Conservation (phyloP, 2,329 filamentous ascomycete species). For the Venturia carpophila region DNA sequence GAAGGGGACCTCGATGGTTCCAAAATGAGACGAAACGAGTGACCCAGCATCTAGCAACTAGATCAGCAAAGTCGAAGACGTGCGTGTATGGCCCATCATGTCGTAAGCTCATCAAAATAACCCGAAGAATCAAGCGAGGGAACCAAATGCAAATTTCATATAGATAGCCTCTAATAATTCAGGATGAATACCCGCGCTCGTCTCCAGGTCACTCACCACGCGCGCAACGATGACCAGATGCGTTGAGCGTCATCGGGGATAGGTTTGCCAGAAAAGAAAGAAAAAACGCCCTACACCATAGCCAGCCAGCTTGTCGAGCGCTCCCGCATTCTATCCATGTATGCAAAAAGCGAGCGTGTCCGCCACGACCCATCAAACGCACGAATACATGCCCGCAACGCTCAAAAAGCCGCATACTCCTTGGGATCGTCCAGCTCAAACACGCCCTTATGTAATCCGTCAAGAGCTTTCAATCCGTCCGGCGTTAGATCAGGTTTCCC, state of each 20-base stretch:
- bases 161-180: too few relatives aligned
- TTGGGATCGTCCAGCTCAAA: constrained; percentile 41
- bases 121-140: too few relatives aligned
- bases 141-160: too few relatives aligned
- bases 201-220: too few relatives aligned
- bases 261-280: too few relatives aligned
- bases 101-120: too few relatives aligned
- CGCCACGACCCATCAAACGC: neutral
- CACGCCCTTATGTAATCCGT: constrained; percentile 46
- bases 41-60: too few relatives aligned
- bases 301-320: neutral
- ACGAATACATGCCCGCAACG: neutral
- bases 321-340: neutral
- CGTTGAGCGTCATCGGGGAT: neutral
- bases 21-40: too few relatives aligned
- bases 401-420: constrained; percentile 32
- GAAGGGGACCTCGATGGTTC: too few relatives aligned
- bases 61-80: too few relatives aligned
- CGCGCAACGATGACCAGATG: neutral
- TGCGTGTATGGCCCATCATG: too few relatives aligned
- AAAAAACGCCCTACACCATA: neutral
- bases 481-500: constrained; percentile 56
- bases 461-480: constrained; percentile 52
- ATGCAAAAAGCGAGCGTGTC: constrained; percentile 9
- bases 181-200: too few relatives aligned